Base-by-base conservation (phyloP, 495 filamentous ascomycete species). In the Aspergillus carlsbadensis region DNA sequence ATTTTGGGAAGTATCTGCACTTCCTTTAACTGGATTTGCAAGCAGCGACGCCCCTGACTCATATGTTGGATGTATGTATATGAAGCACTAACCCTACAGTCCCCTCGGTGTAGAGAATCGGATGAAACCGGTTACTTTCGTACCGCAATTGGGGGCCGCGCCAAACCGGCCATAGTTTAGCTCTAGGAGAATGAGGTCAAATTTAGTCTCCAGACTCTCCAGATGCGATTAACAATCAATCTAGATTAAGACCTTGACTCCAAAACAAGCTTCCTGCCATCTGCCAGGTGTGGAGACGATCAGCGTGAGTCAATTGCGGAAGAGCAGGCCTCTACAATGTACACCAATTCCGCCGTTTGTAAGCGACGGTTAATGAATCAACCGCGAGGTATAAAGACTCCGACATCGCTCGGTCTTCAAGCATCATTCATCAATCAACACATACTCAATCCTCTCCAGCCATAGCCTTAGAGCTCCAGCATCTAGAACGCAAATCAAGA, bases 281-380 rank as follows among this genome's bases (percentile, higher is more conserved):
- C 10, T 10, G 29, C n/a, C 15, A 10, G 21, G 31, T 49, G 46
- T 31, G 11, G 34, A 34, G 20, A 37, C 34, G 47, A 37, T 50
- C 47, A 50, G n/a, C 34, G 20, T 50, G 47, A 50, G 8, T 50
- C 47, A 50, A 2, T 41, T 8, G 26, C 4, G 26, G 26, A 29
- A 29, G 4, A 29, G 26, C 26, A 29, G 26, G 26, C 3, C 4
- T 4, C 26, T 41, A 39, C 17, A 10, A 26, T 37, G 2, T 22
- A 15, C n/a, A 33, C 6, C 1, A 14, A n/a, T 20, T 17, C 21
- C 18, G 8, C 8, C 3, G 5, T 36, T 22, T 10, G 46, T 37
- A 49, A 49, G 47, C 47, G n/a, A 34, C 47, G 47, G 47, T 50
- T 50, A 39, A 50, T 22, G 4, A n/a, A 29, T 49, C 5, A 49